Conservation (phyloP, 2,329 filamentous ascomycete species). For the Rugonectria rugulosa region DNA sequence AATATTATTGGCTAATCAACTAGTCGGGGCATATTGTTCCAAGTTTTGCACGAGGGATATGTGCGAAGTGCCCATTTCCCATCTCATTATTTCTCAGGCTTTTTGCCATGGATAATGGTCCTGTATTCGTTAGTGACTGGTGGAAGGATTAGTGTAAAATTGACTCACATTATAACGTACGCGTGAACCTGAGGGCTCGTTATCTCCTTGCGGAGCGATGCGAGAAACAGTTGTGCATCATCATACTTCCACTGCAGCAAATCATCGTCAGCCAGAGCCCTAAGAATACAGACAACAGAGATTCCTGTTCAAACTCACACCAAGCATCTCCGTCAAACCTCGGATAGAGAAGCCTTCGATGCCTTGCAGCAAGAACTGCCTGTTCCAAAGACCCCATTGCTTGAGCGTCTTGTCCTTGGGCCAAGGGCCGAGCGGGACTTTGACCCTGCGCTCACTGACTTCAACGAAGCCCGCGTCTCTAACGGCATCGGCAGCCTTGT, state of each 20-base stretch:
- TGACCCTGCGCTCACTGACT: conserved; percentile 27
- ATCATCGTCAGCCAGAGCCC: not conserved
- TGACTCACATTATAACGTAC: conserved; percentile 28
- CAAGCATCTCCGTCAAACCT: conserved; percentile 28
- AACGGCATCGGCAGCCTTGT: conserved; percentile 22
- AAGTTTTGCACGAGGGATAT: too few species aligned
- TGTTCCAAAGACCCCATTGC: conserved; percentile 37
- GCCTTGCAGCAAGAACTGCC: conserved; percentile 32
- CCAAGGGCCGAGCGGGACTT: conserved; percentile 39
- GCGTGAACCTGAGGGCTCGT: conserved; percentile 20
- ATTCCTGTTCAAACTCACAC: too few species aligned
- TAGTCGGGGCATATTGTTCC: too few species aligned
- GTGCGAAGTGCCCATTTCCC: too few species aligned
- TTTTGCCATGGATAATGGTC: too few species aligned
- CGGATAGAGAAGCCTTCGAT: conserved; percentile 37
- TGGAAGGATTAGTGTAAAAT: too few species aligned
- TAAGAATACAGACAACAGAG: too few species aligned
- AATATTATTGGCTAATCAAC: too few species aligned
- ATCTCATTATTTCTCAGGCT: too few species aligned
- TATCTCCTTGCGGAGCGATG: conserved; percentile 25
- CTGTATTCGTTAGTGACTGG: too few species aligned
- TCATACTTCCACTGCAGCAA: conserved; percentile 22
- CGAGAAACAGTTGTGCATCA: conserved; percentile 27
- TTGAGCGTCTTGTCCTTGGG: conserved; percentile 40
- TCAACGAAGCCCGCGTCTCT: conserved; percentile 30